Evolutionary conservation across 768 basidiomycete species (phyloP).

Genomic region (Leccinum subgranulosum): DNA sequence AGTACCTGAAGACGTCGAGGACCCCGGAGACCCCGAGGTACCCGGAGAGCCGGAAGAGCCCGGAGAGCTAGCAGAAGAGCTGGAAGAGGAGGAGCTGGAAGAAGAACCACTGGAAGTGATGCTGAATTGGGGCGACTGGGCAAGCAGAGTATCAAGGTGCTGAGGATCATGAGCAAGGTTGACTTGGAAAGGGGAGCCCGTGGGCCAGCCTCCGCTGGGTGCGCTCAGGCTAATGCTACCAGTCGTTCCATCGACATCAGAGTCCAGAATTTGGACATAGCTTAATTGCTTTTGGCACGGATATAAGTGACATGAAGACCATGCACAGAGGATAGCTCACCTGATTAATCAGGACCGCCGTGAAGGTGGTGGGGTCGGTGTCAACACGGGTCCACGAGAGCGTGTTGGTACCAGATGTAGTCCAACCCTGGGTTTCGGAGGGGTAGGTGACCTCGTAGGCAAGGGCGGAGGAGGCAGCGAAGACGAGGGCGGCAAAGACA

Average conservation of each 20-base stretch:
- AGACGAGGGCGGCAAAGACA: slow-evolving; percentile 38
- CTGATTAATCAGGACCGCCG: slow-evolving; percentile 56
- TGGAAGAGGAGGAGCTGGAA: slow-evolving; percentile 5
- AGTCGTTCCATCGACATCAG: slow-evolving; percentile 50
- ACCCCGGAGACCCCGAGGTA: not conserved
- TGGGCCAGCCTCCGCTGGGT: slow-evolving; percentile 64
- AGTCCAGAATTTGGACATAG: slow-evolving; percentile 47
- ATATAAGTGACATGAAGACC: slow-evolving; percentile 1
- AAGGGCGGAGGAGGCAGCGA: slow-evolving; percentile 52
- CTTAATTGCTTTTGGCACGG: slow-evolving; percentile 27
- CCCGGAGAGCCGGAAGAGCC: slow-evolving; percentile 7
- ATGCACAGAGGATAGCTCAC: slow-evolving; percentile 32
- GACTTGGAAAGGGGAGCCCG: slow-evolving; percentile 62
- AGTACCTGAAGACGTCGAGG: slow-evolving; percentile 9
- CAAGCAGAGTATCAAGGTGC: slow-evolving; percentile 52
- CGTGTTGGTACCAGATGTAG: slow-evolving; percentile 46
- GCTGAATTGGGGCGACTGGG: slow-evolving; percentile 67
- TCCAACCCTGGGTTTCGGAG: slow-evolving; percentile 49
- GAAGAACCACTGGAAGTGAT: slow-evolving; percentile 34
- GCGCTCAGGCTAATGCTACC: slow-evolving; percentile 43
- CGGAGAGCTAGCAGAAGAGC: slow-evolving; percentile 8
- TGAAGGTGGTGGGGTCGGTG: slow-evolving; percentile 69
- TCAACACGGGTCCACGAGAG: slow-evolving; percentile 62
- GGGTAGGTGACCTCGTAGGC: slow-evolving; percentile 66
- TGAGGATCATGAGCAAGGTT: slow-evolving; percentile 59